A percentile compares a stretch with the other conserved stretches of the same genome.
Evolutionary conservation across 441 rosid genomes (phyloP).

Genomic region (Erodium moschatum): DNA sequence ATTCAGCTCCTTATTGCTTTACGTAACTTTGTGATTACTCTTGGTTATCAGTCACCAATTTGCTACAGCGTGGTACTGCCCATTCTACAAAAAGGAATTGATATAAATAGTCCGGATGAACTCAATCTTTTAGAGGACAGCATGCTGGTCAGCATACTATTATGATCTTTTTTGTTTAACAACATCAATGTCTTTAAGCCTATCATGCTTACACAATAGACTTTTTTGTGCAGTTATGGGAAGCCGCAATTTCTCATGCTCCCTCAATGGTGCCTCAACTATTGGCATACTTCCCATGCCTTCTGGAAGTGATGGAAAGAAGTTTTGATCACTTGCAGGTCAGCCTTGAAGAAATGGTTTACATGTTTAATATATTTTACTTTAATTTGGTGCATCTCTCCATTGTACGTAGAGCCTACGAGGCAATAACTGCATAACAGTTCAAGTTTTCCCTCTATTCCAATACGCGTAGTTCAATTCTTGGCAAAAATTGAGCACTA

Average conservation of each 20-base stretch:
- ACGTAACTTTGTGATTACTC: conserved; percentile 78
- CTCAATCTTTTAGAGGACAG: conserved; percentile 96
- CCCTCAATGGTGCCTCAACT: conserved; percentile 88
- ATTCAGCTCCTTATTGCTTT: conserved; percentile 96
- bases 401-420: not conserved
- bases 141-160: conserved; percentile 57
- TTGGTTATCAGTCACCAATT: conserved; percentile 75
- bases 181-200: conserved; percentile 18
- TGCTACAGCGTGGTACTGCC: conserved; percentile 73
- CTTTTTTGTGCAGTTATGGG: conserved; percentile 80
- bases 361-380: not conserved
- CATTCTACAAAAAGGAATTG: conserved; percentile 74
- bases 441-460: not conserved
- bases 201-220: conserved; percentile 17
- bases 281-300: conserved; percentile 62
- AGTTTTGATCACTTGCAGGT: conserved; percentile 97
- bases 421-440: not conserved
- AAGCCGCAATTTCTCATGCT: conserved; percentile 79
- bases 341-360: conserved; percentile 11
- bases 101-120: conserved; percentile 77
- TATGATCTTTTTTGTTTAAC: conserved; percentile 12
- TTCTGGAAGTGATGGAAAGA: conserved; percentile 77
- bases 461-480: not conserved
- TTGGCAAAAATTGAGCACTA: not conserved
- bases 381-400: not conserved